A percentile compares a stretch with the other conserved stretches of the same genome.
phyloP scores from a whole-genome alignment of 2,329 filamentous ascomycete genomes.

The Metarhizium anisopliae region DNA sequence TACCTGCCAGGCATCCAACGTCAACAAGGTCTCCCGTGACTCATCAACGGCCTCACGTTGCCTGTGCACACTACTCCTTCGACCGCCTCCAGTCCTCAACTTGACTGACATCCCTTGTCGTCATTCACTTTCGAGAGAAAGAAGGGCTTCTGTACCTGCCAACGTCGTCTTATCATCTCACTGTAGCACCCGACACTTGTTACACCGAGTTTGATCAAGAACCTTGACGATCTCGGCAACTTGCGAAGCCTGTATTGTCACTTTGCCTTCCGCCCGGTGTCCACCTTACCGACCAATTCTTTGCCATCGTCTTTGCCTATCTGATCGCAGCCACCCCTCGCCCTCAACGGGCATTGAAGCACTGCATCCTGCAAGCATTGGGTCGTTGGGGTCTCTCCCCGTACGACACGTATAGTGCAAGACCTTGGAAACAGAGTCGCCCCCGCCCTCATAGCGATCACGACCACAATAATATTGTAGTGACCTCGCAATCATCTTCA shows the following conservation, averaged over 20 bases:
- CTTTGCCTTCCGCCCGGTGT: not conserved
- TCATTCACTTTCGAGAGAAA: conserved; percentile 22
- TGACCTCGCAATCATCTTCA: conserved; percentile 9
- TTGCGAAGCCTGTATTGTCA: not conserved
- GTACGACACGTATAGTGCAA: conserved; percentile 8
- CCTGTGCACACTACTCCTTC: conserved; percentile 7
- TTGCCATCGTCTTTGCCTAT: not conserved
- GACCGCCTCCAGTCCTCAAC: conserved; percentile 9
- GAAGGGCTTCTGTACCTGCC: conserved; percentile 14
- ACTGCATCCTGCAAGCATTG: conserved; percentile 8
- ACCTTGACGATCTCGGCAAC: not conserved
- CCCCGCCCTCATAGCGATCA: not conserved
- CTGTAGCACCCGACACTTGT: not conserved
- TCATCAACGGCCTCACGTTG: conserved; percentile 10
- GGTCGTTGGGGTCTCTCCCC: conserved; percentile 16
- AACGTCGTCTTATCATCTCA: not conserved
- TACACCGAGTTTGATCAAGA: not conserved
- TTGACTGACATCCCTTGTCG: conserved; percentile 10
- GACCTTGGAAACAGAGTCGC: not conserved
- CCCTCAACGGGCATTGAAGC: conserved; percentile 5
- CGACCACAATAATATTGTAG: not conserved
- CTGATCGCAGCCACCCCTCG: not conserved
- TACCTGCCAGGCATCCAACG: conserved; percentile 3
- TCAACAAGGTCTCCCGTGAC: not conserved
- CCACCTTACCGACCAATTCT: not conserved